Evolutionary conservation across 768 basidiomycete species (phyloP), one percentile per base, ranked within the genome.

Genomic region (Chlorophyllum brunneum): DNA sequence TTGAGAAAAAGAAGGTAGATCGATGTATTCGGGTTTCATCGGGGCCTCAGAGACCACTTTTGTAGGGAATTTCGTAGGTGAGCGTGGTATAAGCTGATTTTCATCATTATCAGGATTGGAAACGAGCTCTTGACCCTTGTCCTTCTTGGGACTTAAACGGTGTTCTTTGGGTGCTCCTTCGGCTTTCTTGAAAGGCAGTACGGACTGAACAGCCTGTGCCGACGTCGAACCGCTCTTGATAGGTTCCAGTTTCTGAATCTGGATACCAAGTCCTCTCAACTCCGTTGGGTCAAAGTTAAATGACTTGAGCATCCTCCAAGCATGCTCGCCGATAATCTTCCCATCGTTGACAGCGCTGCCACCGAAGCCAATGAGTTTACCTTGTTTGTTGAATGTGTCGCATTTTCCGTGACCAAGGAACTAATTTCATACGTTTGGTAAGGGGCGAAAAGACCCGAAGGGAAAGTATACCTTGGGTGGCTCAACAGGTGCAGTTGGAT

Each of bases 331-430:
- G 34, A 99, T 86, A 31, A 84, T 68, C 33, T 71, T 76, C 11
- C 78, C 70, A 56, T 97, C 86, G 62, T 81, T 85, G 0, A 93
- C 93, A 5, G 91, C 81, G 18, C 73, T 71, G 0, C 88, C 86
- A 15, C 78, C 80, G 3, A 78, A 73, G 5, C 76, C 82, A 2
- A 75, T 64, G 2, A 95, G 69, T 1, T 82, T 63, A 0, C 73
- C 69, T 62, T 92, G 86, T 63, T 87, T 90, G 66, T 80, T 93
- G 72, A 85, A 92, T 1, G 81, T 73, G 49, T 92, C 85, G 62
- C 92, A 95, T 2, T 78, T 68, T 9, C 95, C 95, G 60, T 97
- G 95, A 0, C 95, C 95, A 61, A 98, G 78, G 60, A 95, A 95
- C 92, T 94, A 49, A 39, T 34, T 8, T 41, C 15, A 48, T 9